phyloP scores from a whole-genome alignment of 257 asterid species.

The Rhazya stricta region DNA sequence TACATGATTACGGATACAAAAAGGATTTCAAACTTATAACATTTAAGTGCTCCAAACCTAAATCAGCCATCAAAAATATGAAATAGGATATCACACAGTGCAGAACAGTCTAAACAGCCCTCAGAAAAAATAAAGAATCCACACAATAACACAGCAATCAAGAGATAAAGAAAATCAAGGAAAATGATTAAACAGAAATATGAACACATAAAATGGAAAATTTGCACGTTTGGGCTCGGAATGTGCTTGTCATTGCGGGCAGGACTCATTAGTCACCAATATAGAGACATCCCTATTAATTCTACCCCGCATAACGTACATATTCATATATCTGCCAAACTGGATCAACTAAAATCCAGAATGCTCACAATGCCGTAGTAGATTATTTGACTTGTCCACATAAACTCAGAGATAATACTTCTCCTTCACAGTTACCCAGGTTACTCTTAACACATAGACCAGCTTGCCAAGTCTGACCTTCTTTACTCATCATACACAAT shows the following conservation, averaged over 20 bases:
- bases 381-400: not conserved
- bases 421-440: not conserved
- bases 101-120: not conserved
- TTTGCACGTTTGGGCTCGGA: not conserved
- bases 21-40: no score
- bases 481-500: not conserved
- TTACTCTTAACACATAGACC: not conserved
- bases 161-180: not conserved
- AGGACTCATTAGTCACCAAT: no score
- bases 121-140: not conserved
- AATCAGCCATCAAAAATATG: not conserved
- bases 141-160: not conserved
- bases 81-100: not conserved
- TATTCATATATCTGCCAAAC: no score
- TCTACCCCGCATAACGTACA: no score
- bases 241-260: not conserved
- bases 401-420: not conserved
- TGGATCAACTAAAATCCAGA: not conserved
- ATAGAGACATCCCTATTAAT: no score
- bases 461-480: not conserved
- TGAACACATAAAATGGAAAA: not conserved
- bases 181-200: not conserved
- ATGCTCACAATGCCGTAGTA: not conserved
- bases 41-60: not conserved
- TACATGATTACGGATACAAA: not conserved